Evolutionary conservation across 2,329 filamentous ascomycete genomes (phyloP), one percentile per base, ranked within the genome.

Genomic region (Penicillium sp.): DNA sequence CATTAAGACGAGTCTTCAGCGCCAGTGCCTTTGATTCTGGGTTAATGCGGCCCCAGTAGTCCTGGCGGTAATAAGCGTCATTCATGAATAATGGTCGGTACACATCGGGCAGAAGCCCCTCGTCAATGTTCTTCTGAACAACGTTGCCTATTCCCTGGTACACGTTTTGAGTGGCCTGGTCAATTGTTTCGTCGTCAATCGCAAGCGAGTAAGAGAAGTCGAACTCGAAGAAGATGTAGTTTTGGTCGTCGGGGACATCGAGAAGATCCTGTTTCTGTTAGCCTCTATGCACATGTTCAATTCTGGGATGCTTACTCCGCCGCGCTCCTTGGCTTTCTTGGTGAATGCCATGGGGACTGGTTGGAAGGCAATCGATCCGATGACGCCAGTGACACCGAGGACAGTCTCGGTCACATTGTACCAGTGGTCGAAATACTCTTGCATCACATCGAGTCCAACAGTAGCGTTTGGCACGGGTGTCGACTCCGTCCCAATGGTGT

Each of bases 71-170:
- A 63, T 80, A 76, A 10, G 71, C 72, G 47, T 80, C 78, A 54
- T 79, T 80, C 73, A 79, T 78, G 62, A 81, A 81, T 5, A 80
- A 63, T 8, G 78, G 78, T 14, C 75, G 64, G 55, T 79, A 77
- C 6, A 72, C 74, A 27, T 77, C 69, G 0, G 77, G 72, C 19
- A 78, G 64, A 4, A 69, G 64, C 11, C 73, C 75, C 10, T 70
- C 54, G 7, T 71, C 57, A 39, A 73, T 71, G 52, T 69, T 76
- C 31, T 69, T 64, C 19, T 70, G 64, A 8, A 77, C 67, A 2
- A 72, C 54, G 13, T 72, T 70, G n/a, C 65, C 65, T 51, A 76
- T 65, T 6, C 74, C 75, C 2, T 63, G 65, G 56, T 78, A 78
- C 5, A 77, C 69, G 11, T 69, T 63, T 52, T 76, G 70, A 43